A percentile compares a stretch with the other conserved stretches of the same genome.
These are phyloP conservation scores for Hericium coralloides DNA, from an alignment of 768 basidiomycete genomes.

Conservation along the genomic window DNA sequence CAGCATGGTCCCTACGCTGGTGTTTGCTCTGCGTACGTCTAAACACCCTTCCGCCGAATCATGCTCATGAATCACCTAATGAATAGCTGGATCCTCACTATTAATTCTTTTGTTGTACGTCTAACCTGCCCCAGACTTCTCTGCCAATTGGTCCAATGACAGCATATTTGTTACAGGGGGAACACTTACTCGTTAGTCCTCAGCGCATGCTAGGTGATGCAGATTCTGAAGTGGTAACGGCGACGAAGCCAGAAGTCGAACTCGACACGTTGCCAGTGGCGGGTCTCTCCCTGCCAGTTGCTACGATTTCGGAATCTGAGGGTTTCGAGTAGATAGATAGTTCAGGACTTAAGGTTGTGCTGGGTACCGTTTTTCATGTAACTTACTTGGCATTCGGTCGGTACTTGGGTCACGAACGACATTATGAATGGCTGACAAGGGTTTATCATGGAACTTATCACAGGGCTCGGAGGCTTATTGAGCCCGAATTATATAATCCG, in stretches of 20 bases:
- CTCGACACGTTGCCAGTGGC: not conserved
- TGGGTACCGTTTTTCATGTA: too few species aligned
- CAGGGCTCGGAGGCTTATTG: too few species aligned
- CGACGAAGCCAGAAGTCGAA: not conserved
- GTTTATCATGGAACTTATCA: too few species aligned
- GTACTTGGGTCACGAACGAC: too few species aligned
- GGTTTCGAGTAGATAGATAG: too few species aligned
- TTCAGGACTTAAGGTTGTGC: too few species aligned
- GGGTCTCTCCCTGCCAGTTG: too few species aligned
- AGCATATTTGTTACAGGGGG: not conserved
- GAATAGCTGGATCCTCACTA: slow-evolving; percentile 18
- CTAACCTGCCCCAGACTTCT: not conserved
- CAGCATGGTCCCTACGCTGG: slow-evolving; percentile 17
- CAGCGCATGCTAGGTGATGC: not conserved
- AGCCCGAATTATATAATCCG: not conserved
- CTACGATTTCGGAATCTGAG: too few species aligned
- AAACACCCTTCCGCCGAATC: not conserved
- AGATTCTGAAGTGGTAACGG: not conserved
- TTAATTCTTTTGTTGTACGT: slow-evolving; percentile 17
- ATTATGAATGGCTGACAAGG: too few species aligned
- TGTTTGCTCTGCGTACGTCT: slow-evolving; percentile 18
- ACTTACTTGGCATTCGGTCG: too few species aligned
- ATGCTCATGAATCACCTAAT: not conserved
- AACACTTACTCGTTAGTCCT: not conserved
- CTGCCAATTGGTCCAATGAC: not conserved